These are phyloP conservation scores for Rhodamnia argentea DNA, from an alignment of 345 rosid genomes.

Conservation along the genomic window DNA sequence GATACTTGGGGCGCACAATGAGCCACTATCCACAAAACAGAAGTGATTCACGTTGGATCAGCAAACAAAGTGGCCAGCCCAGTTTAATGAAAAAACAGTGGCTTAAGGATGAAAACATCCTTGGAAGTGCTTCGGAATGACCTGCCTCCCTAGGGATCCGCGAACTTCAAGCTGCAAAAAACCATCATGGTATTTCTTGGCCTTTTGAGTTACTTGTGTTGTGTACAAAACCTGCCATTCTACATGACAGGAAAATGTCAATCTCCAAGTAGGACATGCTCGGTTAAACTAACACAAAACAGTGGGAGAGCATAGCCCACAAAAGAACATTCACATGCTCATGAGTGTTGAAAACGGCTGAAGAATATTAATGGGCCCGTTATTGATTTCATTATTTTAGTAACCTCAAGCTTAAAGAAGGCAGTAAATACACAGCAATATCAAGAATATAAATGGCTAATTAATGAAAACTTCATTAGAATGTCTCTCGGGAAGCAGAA, in stretches of 20 bases:
- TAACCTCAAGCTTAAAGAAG: background rate
- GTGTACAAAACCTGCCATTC: constrained; percentile 65
- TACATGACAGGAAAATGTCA: background rate
- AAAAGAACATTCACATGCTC: background rate
- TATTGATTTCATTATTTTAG: background rate
- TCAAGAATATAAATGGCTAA: background rate
- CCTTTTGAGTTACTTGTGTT: constrained; percentile 45
- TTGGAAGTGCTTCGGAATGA: background rate
- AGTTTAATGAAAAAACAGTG: background rate
- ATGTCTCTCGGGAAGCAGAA: background rate
- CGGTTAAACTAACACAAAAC: background rate
- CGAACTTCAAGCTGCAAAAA: constrained; percentile 17
- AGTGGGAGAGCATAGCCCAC: background rate
- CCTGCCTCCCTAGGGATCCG: constrained; percentile 44
- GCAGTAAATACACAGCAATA: background rate
- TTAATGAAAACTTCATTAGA: background rate
- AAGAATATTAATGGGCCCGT: background rate
- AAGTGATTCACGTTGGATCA: background rate
- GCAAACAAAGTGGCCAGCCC: background rate
- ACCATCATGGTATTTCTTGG: constrained; percentile 63
- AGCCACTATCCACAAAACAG: background rate
- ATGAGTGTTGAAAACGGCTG: background rate
- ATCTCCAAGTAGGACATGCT: background rate
- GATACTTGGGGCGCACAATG: background rate
- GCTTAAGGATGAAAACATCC: background rate